These are phyloP conservation scores for Trypanosoma melophagium DNA, from an alignment of 208 protist species.

Conservation along the genomic window DNA sequence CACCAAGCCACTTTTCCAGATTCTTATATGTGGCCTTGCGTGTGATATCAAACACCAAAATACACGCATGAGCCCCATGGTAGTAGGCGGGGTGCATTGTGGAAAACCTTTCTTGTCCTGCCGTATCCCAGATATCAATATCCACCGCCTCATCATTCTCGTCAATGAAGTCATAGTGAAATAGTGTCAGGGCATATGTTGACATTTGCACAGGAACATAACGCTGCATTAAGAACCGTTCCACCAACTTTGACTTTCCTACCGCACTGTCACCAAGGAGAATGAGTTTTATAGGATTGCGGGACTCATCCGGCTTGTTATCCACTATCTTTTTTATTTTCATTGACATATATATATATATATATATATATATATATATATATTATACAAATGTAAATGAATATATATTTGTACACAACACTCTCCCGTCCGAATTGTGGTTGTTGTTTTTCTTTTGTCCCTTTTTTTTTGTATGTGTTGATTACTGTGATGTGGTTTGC, in stretches of 20 bases:
- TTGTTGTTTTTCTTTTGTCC: neutral
- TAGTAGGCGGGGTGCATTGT: conserved; percentile 96
- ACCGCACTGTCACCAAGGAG: conserved; percentile 95
- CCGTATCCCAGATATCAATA: conserved; percentile 93
- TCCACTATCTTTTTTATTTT: conserved; percentile 75
- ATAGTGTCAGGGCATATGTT: conserved; percentile 93
- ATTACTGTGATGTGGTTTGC: too few species aligned
- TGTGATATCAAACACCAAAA: conserved; percentile 94
- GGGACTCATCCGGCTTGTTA: conserved; percentile 67
- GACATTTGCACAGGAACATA: conserved; percentile 92
- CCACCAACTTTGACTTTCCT: conserved; percentile 95
- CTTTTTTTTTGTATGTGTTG: too few species aligned
- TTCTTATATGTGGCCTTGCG: conserved; percentile 96
- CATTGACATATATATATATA: conserved; percentile 26
- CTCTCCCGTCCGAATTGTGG: too few species aligned
- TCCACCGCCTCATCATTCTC: conserved; percentile 73
- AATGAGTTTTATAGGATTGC: conserved; percentile 93
- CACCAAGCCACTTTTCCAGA: conserved; percentile 92
- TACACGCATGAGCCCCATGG: conserved; percentile 91
- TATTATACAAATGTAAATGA: neutral
- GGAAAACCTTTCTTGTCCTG: conserved; percentile 92
- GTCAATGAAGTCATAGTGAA: conserved; percentile 84
- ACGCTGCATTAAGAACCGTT: conserved; percentile 94
- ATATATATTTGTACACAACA: neutral
- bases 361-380: neutral